Evolutionary conservation across 1,139 yeast species (phyloP).

Genomic region (Kurtzmaniella quercitrusa): DNA sequence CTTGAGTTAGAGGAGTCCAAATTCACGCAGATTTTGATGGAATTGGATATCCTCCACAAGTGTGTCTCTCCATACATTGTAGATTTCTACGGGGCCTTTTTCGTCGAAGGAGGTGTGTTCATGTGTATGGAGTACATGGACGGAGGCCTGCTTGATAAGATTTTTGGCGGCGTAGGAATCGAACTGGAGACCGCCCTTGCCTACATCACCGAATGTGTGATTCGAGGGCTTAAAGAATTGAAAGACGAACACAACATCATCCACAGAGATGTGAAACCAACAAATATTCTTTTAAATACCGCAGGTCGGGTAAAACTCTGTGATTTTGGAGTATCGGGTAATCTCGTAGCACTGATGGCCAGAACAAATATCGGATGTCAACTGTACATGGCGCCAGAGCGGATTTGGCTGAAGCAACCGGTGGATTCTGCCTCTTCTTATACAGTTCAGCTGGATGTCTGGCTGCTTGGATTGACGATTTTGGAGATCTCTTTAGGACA

Average conservation of each 20-base stretch:
- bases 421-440: slow-evolving; percentile 64
- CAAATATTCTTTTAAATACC: slow-evolving; percentile 79
- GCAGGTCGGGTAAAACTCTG: slow-evolving; percentile 85
- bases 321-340: slow-evolving; percentile 96
- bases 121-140: slow-evolving; percentile 99
- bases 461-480: slow-evolving; percentile 91
- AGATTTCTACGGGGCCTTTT: slow-evolving; percentile 95
- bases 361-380: slow-evolving; percentile 97
- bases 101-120: slow-evolving; percentile 95
- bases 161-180: slow-evolving; percentile 70
- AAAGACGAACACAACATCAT: slow-evolving; percentile 87
- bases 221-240: slow-evolving; percentile 75
- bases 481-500: slow-evolving; percentile 86
- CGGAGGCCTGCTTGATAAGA: slow-evolving; percentile 89
- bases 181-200: slow-evolving; percentile 75
- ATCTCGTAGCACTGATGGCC: slow-evolving; percentile 91
- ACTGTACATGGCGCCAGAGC: slow-evolving; percentile 98
- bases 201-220: slow-evolving; percentile 74
- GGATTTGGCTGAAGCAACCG: slow-evolving; percentile 58
- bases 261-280: slow-evolving; percentile 96
- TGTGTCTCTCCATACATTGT: slow-evolving; percentile 89
- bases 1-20: slow-evolving; percentile 87
- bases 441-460: slow-evolving; percentile 91
- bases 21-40: slow-evolving; percentile 93
- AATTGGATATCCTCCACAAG: slow-evolving; percentile 85